Conservation (phyloP, 225 moss, liverwort and hornwort species). For the Polytrichum formosum region DNA sequence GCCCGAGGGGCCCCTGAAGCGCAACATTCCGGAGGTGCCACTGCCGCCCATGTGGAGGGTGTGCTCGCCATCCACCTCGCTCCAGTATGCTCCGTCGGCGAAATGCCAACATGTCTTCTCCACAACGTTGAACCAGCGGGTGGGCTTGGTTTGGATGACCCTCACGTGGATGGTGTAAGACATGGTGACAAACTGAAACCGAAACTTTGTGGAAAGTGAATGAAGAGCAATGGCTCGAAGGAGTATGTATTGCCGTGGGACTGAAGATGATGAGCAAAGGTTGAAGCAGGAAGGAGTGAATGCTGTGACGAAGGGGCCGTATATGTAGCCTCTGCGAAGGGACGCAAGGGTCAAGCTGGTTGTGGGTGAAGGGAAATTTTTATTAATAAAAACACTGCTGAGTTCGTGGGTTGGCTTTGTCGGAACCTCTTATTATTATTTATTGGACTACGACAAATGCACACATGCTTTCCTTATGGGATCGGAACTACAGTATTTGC, state of each 20-base stretch:
- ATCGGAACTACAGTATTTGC: too few relatives aligned
- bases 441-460: too few relatives aligned
- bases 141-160: constrained; percentile 11
- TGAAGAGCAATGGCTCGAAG: neutral
- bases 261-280: too few relatives aligned
- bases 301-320: too few relatives aligned
- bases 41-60: constrained; percentile 11
- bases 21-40: constrained; percentile 21
- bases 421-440: too few relatives aligned
- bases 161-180: constrained; percentile 15
- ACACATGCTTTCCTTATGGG: too few relatives aligned
- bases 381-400: too few relatives aligned
- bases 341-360: too few relatives aligned
- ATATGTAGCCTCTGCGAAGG: too few relatives aligned
- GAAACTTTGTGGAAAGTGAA: neutral
- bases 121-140: constrained; percentile 4
- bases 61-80: constrained; percentile 13
- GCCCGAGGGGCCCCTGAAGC: constrained; percentile 7
- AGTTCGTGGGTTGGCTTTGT: too few relatives aligned
- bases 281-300: too few relatives aligned
- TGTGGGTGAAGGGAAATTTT: too few relatives aligned
- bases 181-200: neutral
- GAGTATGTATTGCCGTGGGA: neutral
- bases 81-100: constrained; percentile 3
- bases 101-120: constrained; percentile 10